Percentiles rank a stretch among this genome's conserved stretches.
Conservation (phyloP, 1,284 basidiomycete genomes). For the Tremellales sp. region DNA sequence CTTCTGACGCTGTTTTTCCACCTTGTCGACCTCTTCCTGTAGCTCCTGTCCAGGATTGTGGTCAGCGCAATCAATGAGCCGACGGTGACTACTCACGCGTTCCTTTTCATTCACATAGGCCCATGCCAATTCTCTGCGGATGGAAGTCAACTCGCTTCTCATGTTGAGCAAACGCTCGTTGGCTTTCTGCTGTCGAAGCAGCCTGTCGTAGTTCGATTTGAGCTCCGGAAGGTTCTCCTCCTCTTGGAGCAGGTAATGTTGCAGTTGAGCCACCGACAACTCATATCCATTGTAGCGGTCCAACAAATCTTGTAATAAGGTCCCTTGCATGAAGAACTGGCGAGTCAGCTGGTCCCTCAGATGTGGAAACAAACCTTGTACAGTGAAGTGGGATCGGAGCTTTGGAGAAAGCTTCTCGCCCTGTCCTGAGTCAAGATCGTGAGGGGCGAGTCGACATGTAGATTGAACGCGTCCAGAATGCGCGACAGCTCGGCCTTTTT, state of each 20-base stretch:
- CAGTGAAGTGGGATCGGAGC: conserved; percentile 77
- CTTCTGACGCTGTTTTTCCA: too few relatives aligned
- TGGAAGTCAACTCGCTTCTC: neutral
- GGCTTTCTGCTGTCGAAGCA: conserved; percentile 8
- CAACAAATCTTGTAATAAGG: conserved; percentile 80
- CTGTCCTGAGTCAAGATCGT: conserved; percentile 88
- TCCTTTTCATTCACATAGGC: conserved; percentile 74
- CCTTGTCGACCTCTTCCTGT: too few relatives aligned
- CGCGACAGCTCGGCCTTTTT: conserved; percentile 80
- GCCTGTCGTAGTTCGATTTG: conserved; percentile 40
- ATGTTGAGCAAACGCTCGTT: conserved; percentile 1
- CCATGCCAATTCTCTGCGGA: conserved; percentile 74
- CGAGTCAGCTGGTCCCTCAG: neutral
- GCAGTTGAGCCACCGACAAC: conserved; percentile 19
- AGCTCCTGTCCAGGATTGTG: too few relatives aligned
- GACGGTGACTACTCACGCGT: conserved; percentile 52
- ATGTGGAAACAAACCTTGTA: conserved; percentile 64
- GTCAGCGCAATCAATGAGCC: too few relatives aligned
- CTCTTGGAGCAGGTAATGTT: too few relatives aligned
- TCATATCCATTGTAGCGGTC: conserved; percentile 65
- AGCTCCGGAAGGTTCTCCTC: conserved; percentile 17
- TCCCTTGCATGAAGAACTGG: conserved; percentile 91
- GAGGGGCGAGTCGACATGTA: conserved; percentile 90
- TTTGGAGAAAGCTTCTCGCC: conserved; percentile 79
- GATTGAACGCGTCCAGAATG: conserved; percentile 90